phyloP scores from a whole-genome alignment of 106 monocot genomes.

The Ottelia alismoides region DNA sequence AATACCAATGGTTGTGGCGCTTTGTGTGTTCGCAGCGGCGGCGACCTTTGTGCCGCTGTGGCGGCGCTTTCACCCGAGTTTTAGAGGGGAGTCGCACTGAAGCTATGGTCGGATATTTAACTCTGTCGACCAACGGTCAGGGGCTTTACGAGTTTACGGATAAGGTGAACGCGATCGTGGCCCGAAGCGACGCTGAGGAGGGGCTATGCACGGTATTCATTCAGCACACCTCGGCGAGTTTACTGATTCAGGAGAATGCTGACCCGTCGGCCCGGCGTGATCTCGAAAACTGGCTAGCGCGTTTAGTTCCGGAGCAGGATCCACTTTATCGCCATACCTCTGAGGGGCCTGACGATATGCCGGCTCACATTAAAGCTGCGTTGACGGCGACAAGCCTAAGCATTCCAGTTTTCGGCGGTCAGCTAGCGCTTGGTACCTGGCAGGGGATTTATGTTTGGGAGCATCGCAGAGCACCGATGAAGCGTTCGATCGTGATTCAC shows the following conservation, averaged over 20 bases:
- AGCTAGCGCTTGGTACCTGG: background rate
- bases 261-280: background rate
- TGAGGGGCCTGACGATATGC: background rate
- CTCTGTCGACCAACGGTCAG: too few relatives aligned
- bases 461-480: background rate
- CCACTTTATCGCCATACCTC: background rate
- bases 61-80: too few relatives aligned
- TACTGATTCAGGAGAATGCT: background rate
- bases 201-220: background rate
- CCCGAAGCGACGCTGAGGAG: background rate
- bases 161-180: background rate
- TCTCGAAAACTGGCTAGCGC: background rate
- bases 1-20: too few relatives aligned
- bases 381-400: background rate
- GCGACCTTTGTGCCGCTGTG: too few relatives aligned
- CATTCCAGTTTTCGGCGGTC: background rate
- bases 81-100: too few relatives aligned
- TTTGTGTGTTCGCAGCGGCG: too few relatives aligned
- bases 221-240: background rate
- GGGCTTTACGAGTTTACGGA: background rate
- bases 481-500: too few relatives aligned
- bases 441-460: background rate
- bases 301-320: background rate
- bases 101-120: too few relatives aligned
- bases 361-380: background rate